Evolutionary conservation across 2,329 filamentous ascomycete species (phyloP), one percentile per base, ranked within the genome.

Genomic region (Chaetomiaceae sp.): DNA sequence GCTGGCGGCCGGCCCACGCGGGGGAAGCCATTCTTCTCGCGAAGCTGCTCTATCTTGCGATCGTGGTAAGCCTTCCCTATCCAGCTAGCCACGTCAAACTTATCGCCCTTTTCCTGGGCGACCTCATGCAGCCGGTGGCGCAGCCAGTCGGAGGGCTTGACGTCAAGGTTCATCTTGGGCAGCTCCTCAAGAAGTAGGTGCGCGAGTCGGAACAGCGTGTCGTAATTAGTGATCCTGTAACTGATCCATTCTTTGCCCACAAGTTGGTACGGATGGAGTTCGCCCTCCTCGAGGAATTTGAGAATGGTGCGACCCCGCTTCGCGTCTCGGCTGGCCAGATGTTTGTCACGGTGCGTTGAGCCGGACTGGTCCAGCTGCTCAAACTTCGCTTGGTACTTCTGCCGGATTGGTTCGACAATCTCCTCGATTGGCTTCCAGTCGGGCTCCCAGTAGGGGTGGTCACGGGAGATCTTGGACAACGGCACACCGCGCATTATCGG

Each of bases 11-110:
- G 71, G 7, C 80, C 80, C 6, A 82, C 81, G 57, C 78, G 81
- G 44, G 78, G 77, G 54, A 76, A 80, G 0, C 80, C 80, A 53
- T 77, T 75, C 65, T 78, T 77, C 21, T 69, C 65, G 7, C 80
- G 72, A 8, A 82, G 65, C 1, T 68, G 64, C 13, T 72, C 69
- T 1, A 82, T 65, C 61, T 81, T 81, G 0, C 68, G 65, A 58
- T 83, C 80, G 58, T 80, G 77, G 56, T 82, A 83, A 18, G 82
- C 73, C 58, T 79, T 73, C 47, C 79, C 74, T 1, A 78, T 72
- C 1, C 72, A 76, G 60, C 72, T 74, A 40, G 73, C 72, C 18
- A 82, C 65, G 61, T 74, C 79, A 59, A 82, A 82, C 14, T 69
- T 68, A 2, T 73, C 61, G 1, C 76, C 76, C 34, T 75, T 66